Evolutionary conservation across 2,329 filamentous ascomycete species (phyloP).

Genomic region (Colletotrichum simmondsii): DNA sequence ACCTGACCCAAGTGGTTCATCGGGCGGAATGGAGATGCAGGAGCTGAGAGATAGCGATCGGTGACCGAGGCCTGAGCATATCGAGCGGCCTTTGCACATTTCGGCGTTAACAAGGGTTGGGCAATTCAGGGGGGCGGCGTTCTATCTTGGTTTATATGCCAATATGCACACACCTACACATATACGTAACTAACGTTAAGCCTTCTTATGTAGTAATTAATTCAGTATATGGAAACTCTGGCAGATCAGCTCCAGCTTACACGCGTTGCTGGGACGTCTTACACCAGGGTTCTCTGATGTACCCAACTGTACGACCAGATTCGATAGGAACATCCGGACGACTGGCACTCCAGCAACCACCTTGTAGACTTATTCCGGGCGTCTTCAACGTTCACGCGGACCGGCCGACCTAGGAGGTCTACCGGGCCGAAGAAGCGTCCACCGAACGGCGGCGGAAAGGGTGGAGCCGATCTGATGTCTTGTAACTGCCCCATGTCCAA

Average conservation of each 20-base stretch:
- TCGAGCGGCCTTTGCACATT: neutral
- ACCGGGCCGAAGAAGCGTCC: neutral
- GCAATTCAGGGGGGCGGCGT: neutral
- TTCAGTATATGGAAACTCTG: neutral
- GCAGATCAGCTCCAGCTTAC: neutral
- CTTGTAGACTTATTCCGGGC: neutral
- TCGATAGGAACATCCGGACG: neutral
- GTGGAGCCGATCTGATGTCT: neutral
- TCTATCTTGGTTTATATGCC: neutral
- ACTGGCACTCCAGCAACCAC: neutral
- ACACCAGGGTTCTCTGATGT: neutral
- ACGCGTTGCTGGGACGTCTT: neutral
- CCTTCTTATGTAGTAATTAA: constrained; percentile 10
- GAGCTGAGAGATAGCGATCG: constrained; percentile 23
- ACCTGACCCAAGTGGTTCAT: constrained; percentile 36
- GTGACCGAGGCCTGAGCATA: constrained; percentile 15
- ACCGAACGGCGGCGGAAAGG: neutral
- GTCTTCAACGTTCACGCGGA: neutral
- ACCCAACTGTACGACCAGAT: neutral
- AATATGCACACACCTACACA: neutral
- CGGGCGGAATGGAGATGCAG: constrained; percentile 44
- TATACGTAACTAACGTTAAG: neutral
- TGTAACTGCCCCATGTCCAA: neutral
- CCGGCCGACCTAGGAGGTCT: neutral
- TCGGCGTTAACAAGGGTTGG: neutral